Evolutionary conservation across 2,329 filamentous ascomycete species (phyloP), one percentile per base, ranked within the genome.

Genomic region (Coniochaeta prunicola): DNA sequence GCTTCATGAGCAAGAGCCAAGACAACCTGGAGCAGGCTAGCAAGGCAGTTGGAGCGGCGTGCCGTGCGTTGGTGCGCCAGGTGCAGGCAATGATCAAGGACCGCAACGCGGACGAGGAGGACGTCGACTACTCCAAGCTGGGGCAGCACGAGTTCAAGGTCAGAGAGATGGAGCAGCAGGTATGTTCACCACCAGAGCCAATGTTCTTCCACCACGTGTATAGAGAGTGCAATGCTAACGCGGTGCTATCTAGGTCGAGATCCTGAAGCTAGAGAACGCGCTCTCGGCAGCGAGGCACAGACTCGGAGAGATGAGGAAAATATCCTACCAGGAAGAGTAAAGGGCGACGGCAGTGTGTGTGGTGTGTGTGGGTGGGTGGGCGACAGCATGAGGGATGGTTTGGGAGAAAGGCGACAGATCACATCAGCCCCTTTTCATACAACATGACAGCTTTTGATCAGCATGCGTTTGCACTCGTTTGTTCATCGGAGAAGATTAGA

Each of bases 141-240:
- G 92, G 90, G 62, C 86, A 89, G 33, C 93, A 97, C 74, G 94
- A 99, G 77, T 97, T 99, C 81, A 99, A 99, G 82, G 92, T 97
- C 57, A 84, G 89, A 67, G 92, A 99, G 78, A 99, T 99, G 94
- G 94, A 99, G 78, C 94, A 99, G 72, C 94, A 99, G 90, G 92
- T 96, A 81, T 68, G 83, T 81, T 56, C 24, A 56, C 48, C 19
- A 5, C 28, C 21, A 15, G 15, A 19, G 28, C 21, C 17, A 4
- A 31, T 31, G 45, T 6, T 40, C 21, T n/a, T n/a, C n/a, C n/a
- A n/a, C 38, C 17, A 17, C 45, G 45, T 30, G 45, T n/a, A 28
- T 15, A 26, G 45, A 15, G 36, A n/a, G n/a, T n/a, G n/a, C n/a
- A n/a, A n/a, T n/a, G n/a, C n/a, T n/a, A n/a, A n/a, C n/a, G n/a